Evolutionary conservation across 257 asterid species (phyloP).

Genomic region (Leptodermis oblonga): DNA sequence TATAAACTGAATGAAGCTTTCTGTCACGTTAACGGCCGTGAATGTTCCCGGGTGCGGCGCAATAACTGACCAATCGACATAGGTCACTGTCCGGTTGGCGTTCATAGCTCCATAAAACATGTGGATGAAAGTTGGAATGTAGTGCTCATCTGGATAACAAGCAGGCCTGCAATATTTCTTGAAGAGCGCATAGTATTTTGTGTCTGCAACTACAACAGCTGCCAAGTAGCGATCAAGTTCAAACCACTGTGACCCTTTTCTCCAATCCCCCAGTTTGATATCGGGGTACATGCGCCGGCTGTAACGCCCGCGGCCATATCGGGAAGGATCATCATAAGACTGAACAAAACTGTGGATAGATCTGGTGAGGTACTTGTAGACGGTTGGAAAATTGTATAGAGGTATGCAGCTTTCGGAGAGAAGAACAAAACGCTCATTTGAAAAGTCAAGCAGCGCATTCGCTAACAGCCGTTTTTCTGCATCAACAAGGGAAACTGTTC

Average conservation of each 20-base stretch:
- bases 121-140: conserved; percentile 63
- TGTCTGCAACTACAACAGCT: conserved; percentile 54
- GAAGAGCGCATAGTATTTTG: conserved; percentile 66
- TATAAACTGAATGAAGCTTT: conserved; percentile 42
- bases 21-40: conserved; percentile 48
- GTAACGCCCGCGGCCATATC: conserved; percentile 93
- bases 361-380: conserved; percentile 61
- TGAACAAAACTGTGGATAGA: conserved; percentile 72
- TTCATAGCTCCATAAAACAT: conserved; percentile 59
- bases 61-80: conserved; percentile 75
- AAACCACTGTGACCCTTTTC: conserved; percentile 98
- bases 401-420: conserved; percentile 94
- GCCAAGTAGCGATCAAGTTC: conserved; percentile 80
- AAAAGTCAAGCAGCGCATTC: conserved; percentile 89
- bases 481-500: conserved; percentile 75
- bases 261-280: conserved; percentile 69
- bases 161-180: conserved; percentile 67
- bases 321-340: conserved; percentile 76
- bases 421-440: conserved; percentile 84
- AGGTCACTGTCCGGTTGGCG: conserved; percentile 75
- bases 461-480: conserved; percentile 87
- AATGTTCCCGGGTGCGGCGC: conserved; percentile 83
- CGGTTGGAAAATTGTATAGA: conserved; percentile 56
- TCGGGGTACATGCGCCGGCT: conserved; percentile 70
- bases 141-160: conserved; percentile 96